Conservation (phyloP, 306 rosid genomes). For the Oxytropis ochrocephala region DNA sequence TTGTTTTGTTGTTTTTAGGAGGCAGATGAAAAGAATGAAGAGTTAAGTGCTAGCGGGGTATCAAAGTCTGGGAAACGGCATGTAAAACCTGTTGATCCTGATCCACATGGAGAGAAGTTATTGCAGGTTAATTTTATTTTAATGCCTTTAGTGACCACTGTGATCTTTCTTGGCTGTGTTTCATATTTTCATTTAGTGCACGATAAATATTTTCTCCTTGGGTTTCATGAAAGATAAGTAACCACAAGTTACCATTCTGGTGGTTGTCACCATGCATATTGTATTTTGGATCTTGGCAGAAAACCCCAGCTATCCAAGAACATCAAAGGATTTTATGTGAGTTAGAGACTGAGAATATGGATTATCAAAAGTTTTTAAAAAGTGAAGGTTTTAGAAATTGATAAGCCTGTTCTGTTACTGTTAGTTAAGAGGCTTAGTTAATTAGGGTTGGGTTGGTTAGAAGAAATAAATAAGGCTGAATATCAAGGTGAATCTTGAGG, state of each 20-base stretch:
- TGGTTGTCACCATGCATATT: neutral
- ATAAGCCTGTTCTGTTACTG: too few species aligned
- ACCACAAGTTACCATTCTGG: neutral
- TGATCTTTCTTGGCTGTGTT: constrained; percentile 1
- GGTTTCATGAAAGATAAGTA: constrained; percentile 6
- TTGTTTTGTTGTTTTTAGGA: constrained; percentile 48
- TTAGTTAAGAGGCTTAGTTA: too few species aligned
- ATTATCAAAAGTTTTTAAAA: neutral
- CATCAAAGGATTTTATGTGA: neutral
- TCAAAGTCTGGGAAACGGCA: constrained; percentile 85
- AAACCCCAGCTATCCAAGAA: neutral
- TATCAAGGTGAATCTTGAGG: too few species aligned
- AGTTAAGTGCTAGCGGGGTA: constrained; percentile 43
- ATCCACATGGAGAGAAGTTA: constrained; percentile 88
- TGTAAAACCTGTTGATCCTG: constrained; percentile 86
- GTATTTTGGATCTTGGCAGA: neutral
- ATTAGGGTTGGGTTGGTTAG: too few species aligned
- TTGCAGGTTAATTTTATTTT: constrained; percentile 59
- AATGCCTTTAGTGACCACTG: constrained; percentile 3
- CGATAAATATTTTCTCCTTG: neutral
- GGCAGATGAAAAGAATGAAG: constrained; percentile 90
- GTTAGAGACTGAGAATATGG: neutral
- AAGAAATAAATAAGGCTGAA: too few species aligned
- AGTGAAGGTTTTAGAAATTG: neutral
- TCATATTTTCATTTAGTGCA: neutral